phyloP scores from a whole-genome alignment of 1,139 yeast species.

The Yamadazyma triangularis region DNA sequence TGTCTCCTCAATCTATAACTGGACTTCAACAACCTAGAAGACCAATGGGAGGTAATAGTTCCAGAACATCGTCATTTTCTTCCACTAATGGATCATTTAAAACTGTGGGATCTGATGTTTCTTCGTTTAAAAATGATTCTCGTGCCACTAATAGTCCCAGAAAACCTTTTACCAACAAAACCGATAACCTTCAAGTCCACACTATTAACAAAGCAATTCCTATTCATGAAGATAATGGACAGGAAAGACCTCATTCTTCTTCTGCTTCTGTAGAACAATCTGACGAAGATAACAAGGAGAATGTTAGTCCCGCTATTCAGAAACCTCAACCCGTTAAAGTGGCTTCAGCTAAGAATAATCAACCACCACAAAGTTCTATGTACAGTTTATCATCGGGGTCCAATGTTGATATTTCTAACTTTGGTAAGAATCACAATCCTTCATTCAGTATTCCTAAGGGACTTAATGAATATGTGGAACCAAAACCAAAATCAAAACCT shows the following conservation, averaged over 20 bases:
- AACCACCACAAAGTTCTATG: constrained; percentile 1
- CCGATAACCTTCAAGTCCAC: constrained; percentile 5
- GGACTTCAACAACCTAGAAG: constrained; percentile 11
- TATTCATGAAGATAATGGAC: constrained; percentile 6
- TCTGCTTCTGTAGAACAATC: constrained; percentile 23
- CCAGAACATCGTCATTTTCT: constrained; percentile 4
- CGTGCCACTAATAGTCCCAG: background rate
- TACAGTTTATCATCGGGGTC: constrained; percentile 25
- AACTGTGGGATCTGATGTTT: constrained; percentile 20
- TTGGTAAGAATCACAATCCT: constrained; percentile 41
- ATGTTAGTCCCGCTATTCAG: constrained; percentile 1
- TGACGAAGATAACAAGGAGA: constrained; percentile 10
- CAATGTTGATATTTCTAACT: constrained; percentile 36
- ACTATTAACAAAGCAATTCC: constrained; percentile 10
- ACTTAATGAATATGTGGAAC: constrained; percentile 7
- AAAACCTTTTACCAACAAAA: background rate
- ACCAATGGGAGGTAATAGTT: constrained; percentile 12
- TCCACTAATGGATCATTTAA: constrained; percentile 13
- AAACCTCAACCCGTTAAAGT: background rate
- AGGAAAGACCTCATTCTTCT: constrained; percentile 27
- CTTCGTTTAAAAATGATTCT: too few relatives aligned
- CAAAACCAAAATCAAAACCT: constrained; percentile 10
- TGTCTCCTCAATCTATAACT: constrained; percentile 5
- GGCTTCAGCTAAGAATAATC: too few relatives aligned
- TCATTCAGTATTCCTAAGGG: constrained; percentile 22